These are phyloP conservation scores for Arthrobotrys sinensis DNA, from an alignment of 2,329 filamentous ascomycete genomes.

Conservation along the genomic window DNA sequence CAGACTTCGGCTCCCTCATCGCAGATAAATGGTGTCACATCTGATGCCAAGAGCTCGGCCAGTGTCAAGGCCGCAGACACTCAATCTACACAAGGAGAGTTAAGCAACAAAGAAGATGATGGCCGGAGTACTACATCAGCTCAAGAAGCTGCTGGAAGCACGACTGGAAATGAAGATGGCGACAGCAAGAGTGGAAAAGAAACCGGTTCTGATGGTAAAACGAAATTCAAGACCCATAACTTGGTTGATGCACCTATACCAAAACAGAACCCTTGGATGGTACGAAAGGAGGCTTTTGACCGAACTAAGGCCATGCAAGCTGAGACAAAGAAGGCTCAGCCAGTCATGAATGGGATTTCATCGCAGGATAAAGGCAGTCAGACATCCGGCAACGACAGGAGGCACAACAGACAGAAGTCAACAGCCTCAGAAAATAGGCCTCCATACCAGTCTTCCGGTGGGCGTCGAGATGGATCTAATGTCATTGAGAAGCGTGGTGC, in stretches of 20 bases:
- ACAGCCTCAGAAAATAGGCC: conserved; percentile 44
- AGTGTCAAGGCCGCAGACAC: conserved; percentile 43
- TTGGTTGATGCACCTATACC: conserved; percentile 57
- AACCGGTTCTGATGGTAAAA: conserved; percentile 44
- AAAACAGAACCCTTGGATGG: conserved; percentile 54
- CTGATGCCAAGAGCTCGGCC: conserved; percentile 38
- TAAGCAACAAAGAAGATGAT: conserved; percentile 52
- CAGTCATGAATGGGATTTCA: conserved; percentile 38
- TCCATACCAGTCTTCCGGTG: conserved; percentile 33
- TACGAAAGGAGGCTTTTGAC: conserved; percentile 54
- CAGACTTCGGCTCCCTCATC: conserved; percentile 23
- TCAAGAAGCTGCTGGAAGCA: conserved; percentile 53
- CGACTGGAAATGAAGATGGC: conserved; percentile 46
- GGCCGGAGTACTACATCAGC: conserved; percentile 46
- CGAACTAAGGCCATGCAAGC: conserved; percentile 41
- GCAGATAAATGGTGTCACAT: conserved; percentile 39
- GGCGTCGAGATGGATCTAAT: conserved; percentile 48
- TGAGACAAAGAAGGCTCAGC: conserved; percentile 47
- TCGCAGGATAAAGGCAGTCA: conserved; percentile 53
- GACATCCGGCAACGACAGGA: conserved; percentile 48
- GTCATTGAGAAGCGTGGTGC: conserved; percentile 43
- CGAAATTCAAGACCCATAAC: conserved; percentile 57
- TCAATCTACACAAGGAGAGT: conserved; percentile 43
- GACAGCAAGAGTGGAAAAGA: conserved; percentile 56
- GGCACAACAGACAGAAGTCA: conserved; percentile 55